Evolutionary conservation across 1,284 basidiomycete species (phyloP).

Genomic region (Ceratobasidium papillatum): DNA sequence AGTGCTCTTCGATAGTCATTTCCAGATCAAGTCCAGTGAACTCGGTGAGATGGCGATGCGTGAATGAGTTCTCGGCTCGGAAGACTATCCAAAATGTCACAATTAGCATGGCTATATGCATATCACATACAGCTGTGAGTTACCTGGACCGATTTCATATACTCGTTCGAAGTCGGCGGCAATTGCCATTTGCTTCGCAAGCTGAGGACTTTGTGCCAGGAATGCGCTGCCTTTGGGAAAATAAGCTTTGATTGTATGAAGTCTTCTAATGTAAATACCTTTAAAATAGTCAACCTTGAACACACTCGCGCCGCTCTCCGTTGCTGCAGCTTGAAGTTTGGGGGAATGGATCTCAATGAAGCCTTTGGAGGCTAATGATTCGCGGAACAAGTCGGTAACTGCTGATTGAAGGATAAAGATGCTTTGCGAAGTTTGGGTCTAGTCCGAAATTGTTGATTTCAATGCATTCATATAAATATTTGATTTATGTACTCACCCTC

Average conservation of each 20-base stretch:
- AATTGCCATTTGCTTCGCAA: conserved; percentile 99
- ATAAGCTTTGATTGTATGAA: conserved; percentile 18
- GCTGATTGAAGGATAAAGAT: conserved; percentile 93
- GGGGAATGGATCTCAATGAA: conserved; percentile 98
- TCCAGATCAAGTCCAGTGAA: conserved; percentile 99
- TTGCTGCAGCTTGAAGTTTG: conserved; percentile 96
- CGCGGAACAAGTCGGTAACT: conserved; percentile 85
- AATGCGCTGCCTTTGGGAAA: conserved; percentile 76
- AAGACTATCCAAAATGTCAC: conserved; percentile 66
- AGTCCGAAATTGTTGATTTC: conserved; percentile 20
- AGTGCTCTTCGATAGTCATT: conserved; percentile 98
- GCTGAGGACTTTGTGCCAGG: conserved; percentile 95
- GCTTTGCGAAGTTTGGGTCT: conserved; percentile 84
- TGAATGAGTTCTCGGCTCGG: conserved; percentile 98
- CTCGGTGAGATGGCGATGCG: conserved; percentile 97
- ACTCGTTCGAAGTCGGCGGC: conserved; percentile 98
- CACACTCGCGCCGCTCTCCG: conserved; percentile 95
- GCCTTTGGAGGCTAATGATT: conserved; percentile 77
- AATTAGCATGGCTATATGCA: neutral
- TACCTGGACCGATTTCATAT: conserved; percentile 87
- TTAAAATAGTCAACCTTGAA: conserved; percentile 99
- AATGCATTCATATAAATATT: neutral
- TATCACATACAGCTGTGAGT: conserved; percentile 48
- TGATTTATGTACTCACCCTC: conserved; percentile 63
- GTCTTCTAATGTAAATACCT: conserved; percentile 58